Base-by-base conservation (phyloP, 140 eudicot species). In the Senecio squalidus region DNA sequence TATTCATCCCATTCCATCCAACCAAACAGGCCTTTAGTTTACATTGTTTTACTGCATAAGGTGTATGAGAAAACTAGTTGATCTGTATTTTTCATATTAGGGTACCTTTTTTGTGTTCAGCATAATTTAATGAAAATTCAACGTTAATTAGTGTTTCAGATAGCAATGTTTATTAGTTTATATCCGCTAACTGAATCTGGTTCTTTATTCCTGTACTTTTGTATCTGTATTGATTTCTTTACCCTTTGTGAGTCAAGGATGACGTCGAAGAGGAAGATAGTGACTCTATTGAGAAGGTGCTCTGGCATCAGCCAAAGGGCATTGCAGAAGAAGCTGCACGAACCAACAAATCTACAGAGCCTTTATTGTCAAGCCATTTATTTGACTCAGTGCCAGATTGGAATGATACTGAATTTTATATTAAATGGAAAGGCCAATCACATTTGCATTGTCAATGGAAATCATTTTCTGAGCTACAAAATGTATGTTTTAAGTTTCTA, bases 241-340 rank as follows among this genome's bases (percentile, higher is more conserved):
- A 34, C 56, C n/a, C 3, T 38, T 64, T 48, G 72, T 55, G 67
- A 26, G 74, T 55, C 38, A 70, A 91, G 99, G 96, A 92, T 34
- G 96, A 81, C 23, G 44, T 73, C 72, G 96, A 84, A 67, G 95
- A 92, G 70, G 96, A 92, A 73, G 99, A 88, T 73, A 84, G 79
- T 27, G 95, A 91, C 62, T 63, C 83, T 0, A 91, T 92, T 73
- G 99, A 92, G 74, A 92, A 78, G 82, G 99, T 92, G 54, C 70
- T 87, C 29, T 92, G 99, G 99, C 99, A 87, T 84, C 99, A 92
- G 67, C 99, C 93, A 52, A 84, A 71, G 74, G 99, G 99, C 67
- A 84, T 66, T 55, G 93, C 99, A 29, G 96, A 92, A 71, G 99
- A 87, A 80, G 96, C 99, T 68, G 1, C n/a, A 25, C 77, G 74